These are phyloP conservation scores for Naegleria lovaniensis DNA, from an alignment of 208 protist species.

Conservation along the genomic window DNA sequence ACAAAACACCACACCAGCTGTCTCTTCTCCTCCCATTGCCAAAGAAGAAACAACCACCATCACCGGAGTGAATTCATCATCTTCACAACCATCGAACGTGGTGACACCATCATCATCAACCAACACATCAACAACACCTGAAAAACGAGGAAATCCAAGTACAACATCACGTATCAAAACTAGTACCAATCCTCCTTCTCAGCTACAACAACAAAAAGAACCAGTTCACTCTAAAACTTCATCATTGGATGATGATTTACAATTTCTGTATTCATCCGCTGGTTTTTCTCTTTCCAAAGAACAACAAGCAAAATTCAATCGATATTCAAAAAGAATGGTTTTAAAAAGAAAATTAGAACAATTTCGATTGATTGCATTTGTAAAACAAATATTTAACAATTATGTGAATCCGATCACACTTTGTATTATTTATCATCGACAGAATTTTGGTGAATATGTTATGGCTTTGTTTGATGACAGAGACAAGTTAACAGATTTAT, in stretches of 20 bases:
- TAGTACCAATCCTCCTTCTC: too few species aligned
- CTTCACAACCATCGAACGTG: too few species aligned
- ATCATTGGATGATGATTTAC: too few species aligned
- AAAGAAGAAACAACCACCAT: background rate
- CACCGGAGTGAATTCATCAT: too few species aligned
- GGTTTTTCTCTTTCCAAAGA: too few species aligned
- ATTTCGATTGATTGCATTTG: background rate
- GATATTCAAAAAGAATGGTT: background rate
- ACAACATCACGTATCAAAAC: too few species aligned
- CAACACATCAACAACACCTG: too few species aligned
- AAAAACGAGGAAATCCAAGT: too few species aligned
- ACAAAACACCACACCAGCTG: background rate
- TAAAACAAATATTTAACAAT: background rate
- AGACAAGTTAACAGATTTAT: background rate
- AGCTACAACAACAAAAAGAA: too few species aligned
- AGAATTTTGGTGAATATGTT: background rate
- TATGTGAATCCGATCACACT: background rate
- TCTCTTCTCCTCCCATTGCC: background rate
- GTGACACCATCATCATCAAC: too few species aligned
- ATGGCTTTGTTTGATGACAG: background rate
- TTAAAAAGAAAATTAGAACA: background rate
- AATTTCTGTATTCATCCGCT: too few species aligned
- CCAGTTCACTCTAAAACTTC: too few species aligned
- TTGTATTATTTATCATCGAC: background rate
- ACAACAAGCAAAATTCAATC: background rate